Evolutionary conservation across 306 rosid species (phyloP), one percentile per base, ranked within the genome.

Genomic region (Quercus alba): DNA sequence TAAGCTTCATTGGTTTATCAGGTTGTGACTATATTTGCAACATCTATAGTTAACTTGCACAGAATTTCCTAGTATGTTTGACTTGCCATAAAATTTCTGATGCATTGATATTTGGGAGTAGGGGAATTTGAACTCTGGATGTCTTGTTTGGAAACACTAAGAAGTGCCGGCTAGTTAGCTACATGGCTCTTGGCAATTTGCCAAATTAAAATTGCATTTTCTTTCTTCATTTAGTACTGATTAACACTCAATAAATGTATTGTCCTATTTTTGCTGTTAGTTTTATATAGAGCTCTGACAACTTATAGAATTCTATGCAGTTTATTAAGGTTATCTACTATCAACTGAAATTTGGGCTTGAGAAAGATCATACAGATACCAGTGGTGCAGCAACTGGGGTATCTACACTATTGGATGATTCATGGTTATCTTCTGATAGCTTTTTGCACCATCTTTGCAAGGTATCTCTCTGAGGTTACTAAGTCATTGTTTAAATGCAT

Each of bases 311-410:
- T 46, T 83, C 70, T 85, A 38, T 3, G n/a, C 73, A 94, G 98
- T 92, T 90, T 86, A 84, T 89, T 30, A 88, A 83, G 86, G 94
- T 92, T 71, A 81, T 94, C 87, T 91, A 87, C 81, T 82, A 90
- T 90, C 98, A 94, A 84, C 89, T 94, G 46, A 92, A 88, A 80
- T 87, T 83, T 19, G 97, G 97, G 67, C 89, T 89, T 56, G 88
- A 83, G 81, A 94, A 86, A 80, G 94, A 88, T 56, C 73, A 6
- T 20, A 12, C 66, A 54, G 61, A 80, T 56, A 59, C 80, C 19
- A 70, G 63, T 70, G 33, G 68, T 46, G 56, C 21, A 49, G 88
- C 75, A 75, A 78, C 71, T 49, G 72, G 87, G 72, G 81, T 77
- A 73, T 80, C 88, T 31, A 70, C 83, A 62, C 70, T 91, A 74